Conservation (phyloP, 306 rosid genomes). For the Canavalia ensiformis region DNA sequence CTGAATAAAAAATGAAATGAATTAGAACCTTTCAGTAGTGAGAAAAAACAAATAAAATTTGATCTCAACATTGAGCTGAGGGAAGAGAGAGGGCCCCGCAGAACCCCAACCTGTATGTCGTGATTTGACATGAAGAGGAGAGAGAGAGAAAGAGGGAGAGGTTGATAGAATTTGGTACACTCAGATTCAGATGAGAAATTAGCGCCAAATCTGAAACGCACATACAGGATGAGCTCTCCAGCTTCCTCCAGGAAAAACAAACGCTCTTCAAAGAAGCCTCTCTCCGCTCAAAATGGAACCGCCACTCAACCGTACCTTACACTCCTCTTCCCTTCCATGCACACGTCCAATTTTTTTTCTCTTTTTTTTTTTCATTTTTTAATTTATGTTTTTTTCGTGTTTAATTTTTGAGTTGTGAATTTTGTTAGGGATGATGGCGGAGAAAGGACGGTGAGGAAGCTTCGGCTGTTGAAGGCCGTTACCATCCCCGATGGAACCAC, state of each 20-base stretch:
- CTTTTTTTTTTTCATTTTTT: neutral
- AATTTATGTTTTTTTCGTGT: no score
- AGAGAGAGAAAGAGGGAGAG: neutral
- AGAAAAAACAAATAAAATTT: neutral
- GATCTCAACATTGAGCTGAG: neutral
- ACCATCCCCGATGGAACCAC: conserved; percentile 93
- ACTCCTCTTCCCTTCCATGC: neutral
- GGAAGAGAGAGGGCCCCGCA: conserved; percentile 19
- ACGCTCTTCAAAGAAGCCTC: neutral
- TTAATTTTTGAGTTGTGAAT: no score
- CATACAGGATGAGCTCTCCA: neutral
- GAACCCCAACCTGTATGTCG: neutral
- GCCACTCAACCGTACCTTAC: neutral
- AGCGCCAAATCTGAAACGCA: conserved; percentile 18
- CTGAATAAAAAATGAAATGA: neutral
- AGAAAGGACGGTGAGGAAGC: conserved; percentile 96
- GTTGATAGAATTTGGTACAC: neutral
- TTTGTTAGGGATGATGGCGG: conserved; percentile 62
- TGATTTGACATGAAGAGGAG: neutral
- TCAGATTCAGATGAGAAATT: neutral
- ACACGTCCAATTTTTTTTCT: neutral
- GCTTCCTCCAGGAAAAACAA: neutral
- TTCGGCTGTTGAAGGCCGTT: conserved; percentile 84
- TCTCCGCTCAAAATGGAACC: neutral
- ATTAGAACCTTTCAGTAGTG: neutral